These are phyloP conservation scores for Clavariopsis aquatica DNA, from an alignment of 495 filamentous ascomycete species.

Conservation along the genomic window DNA sequence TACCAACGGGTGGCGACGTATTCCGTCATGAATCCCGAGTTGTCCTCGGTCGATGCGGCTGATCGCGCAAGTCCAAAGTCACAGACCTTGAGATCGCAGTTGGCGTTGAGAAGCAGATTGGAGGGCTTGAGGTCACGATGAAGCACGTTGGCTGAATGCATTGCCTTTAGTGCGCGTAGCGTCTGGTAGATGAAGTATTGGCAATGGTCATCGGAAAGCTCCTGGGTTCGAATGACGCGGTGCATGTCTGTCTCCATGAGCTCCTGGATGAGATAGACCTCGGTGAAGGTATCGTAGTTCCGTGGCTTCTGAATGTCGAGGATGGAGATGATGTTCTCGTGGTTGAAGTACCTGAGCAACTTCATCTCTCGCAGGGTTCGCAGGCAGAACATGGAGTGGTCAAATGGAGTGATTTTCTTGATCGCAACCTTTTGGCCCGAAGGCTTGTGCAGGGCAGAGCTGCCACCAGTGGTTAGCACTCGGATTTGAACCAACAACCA, in stretches of 20 bases:
- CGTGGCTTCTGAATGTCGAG: conserved; percentile 98
- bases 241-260: conserved; percentile 99
- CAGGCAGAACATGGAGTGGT: conserved; percentile 99
- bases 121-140: conserved; percentile 97
- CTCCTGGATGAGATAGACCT: conserved; percentile 99
- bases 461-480: conserved; percentile 44
- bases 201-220: conserved; percentile 79
- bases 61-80: conserved; percentile 96
- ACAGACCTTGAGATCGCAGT: conserved; percentile 98
- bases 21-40: conserved; percentile 99
- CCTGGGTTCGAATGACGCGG: conserved; percentile 87
- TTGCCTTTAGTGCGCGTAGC: conserved; percentile 86
- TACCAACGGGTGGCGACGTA: conserved; percentile 99
- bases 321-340: conserved; percentile 99
- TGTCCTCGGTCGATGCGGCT: conserved; percentile 95
- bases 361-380: conserved; percentile 99
- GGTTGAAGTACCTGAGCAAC: conserved; percentile 97
- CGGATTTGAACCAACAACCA: background rate
- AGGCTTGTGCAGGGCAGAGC: conserved; percentile 97
- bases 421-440: conserved; percentile 99
- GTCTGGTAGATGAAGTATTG: conserved; percentile 57
- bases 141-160: conserved; percentile 96
- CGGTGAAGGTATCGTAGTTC: conserved; percentile 92
- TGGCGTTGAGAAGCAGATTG: conserved; percentile 95
- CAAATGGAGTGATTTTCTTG: conserved; percentile 99